Conservation (phyloP, 2,329 filamentous ascomycete species). For the Elsinoe batatas region DNA sequence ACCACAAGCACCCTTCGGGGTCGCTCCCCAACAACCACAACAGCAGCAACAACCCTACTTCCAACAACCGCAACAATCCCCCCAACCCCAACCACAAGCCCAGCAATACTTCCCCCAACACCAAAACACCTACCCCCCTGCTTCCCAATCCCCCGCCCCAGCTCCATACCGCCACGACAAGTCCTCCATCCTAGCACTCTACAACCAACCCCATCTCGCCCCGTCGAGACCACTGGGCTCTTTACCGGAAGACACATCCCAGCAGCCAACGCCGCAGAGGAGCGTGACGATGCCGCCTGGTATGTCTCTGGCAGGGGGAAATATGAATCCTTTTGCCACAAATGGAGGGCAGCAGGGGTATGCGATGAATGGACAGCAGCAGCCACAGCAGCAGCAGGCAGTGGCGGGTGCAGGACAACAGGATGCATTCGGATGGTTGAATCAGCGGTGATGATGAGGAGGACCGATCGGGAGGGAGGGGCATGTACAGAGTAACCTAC, state of each 20-base stretch:
- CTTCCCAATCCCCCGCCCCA: conserved; percentile 27
- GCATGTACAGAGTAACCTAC: background rate
- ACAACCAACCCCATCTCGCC: conserved; percentile 50
- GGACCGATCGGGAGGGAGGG: background rate
- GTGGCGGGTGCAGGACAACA: conserved; percentile 5
- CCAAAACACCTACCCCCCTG: conserved; percentile 19
- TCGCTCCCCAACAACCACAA: conserved; percentile 23
- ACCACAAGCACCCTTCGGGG: conserved; percentile 27
- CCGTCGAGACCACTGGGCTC: conserved; percentile 32
- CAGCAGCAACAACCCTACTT: conserved; percentile 28
- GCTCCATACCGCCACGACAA: conserved; percentile 51
- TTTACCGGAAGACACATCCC: conserved; percentile 26
- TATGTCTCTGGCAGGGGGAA: conserved; percentile 18
- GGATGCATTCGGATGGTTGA: conserved; percentile 5
- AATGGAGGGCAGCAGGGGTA: background rate
- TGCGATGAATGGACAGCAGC: background rate
- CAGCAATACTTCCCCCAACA: conserved; percentile 18
- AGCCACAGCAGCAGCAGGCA: background rate
- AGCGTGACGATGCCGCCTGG: conserved; percentile 29
- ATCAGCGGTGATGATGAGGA: background rate
- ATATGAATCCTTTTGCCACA: conserved; percentile 24
- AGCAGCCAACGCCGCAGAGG: conserved; percentile 23
- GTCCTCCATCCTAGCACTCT: conserved; percentile 65
- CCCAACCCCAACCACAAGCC: conserved; percentile 31
- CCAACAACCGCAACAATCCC: conserved; percentile 23